Evolutionary conservation across 805 yeast genomes (phyloP), one percentile per base, ranked within the genome.

Genomic region (Lachancea lanzarotensis): DNA sequence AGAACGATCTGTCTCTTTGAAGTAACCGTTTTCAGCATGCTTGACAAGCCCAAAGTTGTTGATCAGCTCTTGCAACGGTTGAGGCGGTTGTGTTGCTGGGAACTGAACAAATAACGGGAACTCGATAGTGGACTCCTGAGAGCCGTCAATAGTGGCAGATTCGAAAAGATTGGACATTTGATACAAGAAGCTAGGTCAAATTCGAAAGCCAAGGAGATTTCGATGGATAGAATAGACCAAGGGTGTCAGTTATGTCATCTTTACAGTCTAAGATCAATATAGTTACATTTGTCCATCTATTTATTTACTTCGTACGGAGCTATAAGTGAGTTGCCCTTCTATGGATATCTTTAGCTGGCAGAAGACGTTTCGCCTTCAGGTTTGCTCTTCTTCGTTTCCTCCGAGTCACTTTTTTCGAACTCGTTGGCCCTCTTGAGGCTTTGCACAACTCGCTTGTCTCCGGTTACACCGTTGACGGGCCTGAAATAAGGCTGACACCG

Each of bases 401-500:
- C 17, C 11, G 31, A 32, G 9, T 35, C 44, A 5, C 12, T 6
- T 10, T 6, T 25, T 4, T 25, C 10, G 31, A 3, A 32, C 16
- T 36, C 53, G 49, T 16, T 46, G 45, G 27, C 48, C 57, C 38
- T 40, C 29, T 48, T 56, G 32, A 62, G 32, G 19, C 42, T 51
- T 32, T 62, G 65, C 2, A 55, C 57, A 7, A 65, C 57, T 46
- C 74, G 55, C 48, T 65, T 62, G 47, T 75, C 78, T 19, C 75
- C 78, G 22, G 74, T 70, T 2, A 77, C 79, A 18, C 98, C 98
- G 60, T 87, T 77, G 1, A 91, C 96, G 2, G 82, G 81, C 55
- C 98, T 74, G 72, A 91, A 91, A 61, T 86, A 84, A 2, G 98
- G 98, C 66, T 91, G 98, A 52, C 95, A 81, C 56, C 98, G 75